These are phyloP conservation scores for Lentinula detonsa DNA, from an alignment of 768 basidiomycete genomes.

Conservation along the genomic window DNA sequence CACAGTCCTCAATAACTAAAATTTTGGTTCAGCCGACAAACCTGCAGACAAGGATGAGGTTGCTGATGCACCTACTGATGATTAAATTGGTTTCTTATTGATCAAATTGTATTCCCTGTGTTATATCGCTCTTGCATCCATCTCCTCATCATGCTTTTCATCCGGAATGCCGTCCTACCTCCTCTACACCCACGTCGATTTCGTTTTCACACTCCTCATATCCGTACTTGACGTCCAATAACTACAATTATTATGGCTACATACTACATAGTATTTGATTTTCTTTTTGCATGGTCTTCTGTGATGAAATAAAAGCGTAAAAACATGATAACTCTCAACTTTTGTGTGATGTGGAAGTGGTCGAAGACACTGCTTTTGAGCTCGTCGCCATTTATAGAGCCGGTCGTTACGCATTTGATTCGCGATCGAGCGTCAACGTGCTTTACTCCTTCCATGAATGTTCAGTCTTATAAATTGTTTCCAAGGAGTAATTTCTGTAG, in stretches of 20 bases:
- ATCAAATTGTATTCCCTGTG: conserved; percentile 5
- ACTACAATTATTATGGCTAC: conserved; percentile 1
- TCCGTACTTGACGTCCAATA: background rate
- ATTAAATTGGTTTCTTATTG: conserved; percentile 34
- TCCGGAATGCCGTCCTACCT: background rate
- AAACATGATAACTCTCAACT: background rate
- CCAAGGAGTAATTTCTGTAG: conserved; percentile 29
- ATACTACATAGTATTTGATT: background rate
- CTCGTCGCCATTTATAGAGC: no score
- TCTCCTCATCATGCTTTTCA: conserved; percentile 6
- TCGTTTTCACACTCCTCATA: background rate
- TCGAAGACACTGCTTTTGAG: no score
- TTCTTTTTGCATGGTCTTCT: conserved; percentile 5
- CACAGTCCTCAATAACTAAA: background rate
- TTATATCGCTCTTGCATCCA: conserved; percentile 6
- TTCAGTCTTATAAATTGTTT: conserved; percentile 17
- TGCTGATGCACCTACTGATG: conserved; percentile 57
- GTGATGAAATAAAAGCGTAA: conserved; percentile 6
- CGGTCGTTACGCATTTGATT: no score
- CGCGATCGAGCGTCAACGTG: no score
- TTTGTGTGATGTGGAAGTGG: background rate
- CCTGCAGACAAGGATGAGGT: conserved; percentile 68
- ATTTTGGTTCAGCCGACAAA: conserved; percentile 48
- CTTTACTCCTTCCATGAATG: background rate
- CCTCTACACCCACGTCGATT: background rate